Evolutionary conservation across 371 early-diverging fungal genomes (phyloP).

Genomic region (Rhizopus arrhizus): DNA sequence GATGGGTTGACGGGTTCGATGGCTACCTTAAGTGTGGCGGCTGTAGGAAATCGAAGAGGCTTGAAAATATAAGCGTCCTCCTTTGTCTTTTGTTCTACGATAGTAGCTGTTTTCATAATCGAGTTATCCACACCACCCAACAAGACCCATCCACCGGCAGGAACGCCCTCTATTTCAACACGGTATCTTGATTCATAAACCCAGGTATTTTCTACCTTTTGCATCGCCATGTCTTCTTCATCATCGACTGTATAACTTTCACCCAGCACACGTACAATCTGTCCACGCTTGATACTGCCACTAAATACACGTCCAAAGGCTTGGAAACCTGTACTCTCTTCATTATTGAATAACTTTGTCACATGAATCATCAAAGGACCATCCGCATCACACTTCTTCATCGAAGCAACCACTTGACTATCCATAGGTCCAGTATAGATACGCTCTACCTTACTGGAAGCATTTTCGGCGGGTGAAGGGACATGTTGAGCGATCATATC

Average conservation of each 20-base stretch:
- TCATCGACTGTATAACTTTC: slow-evolving; percentile 90
- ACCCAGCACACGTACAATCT: slow-evolving; percentile 87
- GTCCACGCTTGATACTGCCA: slow-evolving; percentile 81
- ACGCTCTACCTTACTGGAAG: slow-evolving; percentile 64
- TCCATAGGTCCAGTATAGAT: slow-evolving; percentile 81
- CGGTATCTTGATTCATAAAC: slow-evolving; percentile 87
- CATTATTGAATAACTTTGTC: slow-evolving; percentile 86
- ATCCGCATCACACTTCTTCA: slow-evolving; percentile 83
- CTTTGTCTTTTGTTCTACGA: slow-evolving; percentile 63
- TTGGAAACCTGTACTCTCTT: slow-evolving; percentile 81
- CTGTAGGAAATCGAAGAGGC: slow-evolving; percentile 82
- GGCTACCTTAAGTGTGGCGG: slow-evolving; percentile 90
- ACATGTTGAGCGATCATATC: slow-evolving; percentile 86
- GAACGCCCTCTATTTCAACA: slow-evolving; percentile 75
- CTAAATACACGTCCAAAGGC: slow-evolving; percentile 92
- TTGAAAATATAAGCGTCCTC: slow-evolving; percentile 84
- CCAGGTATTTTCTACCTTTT: slow-evolving; percentile 75
- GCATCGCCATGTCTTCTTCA: slow-evolving; percentile 93
- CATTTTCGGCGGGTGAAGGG: slow-evolving; percentile 83
- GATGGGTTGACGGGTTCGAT: slow-evolving; percentile 96
- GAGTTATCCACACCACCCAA: slow-evolving; percentile 89
- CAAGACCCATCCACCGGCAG: slow-evolving; percentile 92
- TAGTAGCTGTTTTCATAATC: slow-evolving; percentile 93
- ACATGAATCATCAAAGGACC: slow-evolving; percentile 93
- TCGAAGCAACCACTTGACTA: slow-evolving; percentile 64